Evolutionary conservation across 2,329 filamentous ascomycete genomes (phyloP), one percentile per base, ranked within the genome.

Genomic region (Rhinocladiella similis): DNA sequence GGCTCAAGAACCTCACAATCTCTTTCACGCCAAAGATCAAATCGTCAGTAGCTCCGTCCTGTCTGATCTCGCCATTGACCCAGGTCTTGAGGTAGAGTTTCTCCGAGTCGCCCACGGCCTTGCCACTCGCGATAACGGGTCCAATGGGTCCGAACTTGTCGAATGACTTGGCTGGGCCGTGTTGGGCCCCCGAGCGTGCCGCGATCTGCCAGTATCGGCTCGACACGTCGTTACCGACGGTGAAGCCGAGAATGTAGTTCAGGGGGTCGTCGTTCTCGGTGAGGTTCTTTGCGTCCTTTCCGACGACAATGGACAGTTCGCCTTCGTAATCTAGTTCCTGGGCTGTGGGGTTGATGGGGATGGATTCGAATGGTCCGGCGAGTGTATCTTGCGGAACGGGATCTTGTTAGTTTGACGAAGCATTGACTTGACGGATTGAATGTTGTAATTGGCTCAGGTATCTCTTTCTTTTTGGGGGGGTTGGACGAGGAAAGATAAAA

Each of bases 61-160:
- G 56, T 27, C 50, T 35, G 29, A 55, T 9, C 1, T 54, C 41
- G 12, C 52, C 56, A 18, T 58, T 58, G 27, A 58, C 46, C 29
- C 46, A 50, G 14, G 56, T 58, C 51, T 22, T 45, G n/a, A 58
- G 41, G n/a, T 25, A 25, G 9, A 57, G 19, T 16, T 10, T 38
- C 22, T 50, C 38, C 12, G 51, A 47, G 27, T 54, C 22, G 12
- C 25, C 13, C 16, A 43, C 50, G 50, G 86, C 53, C 1, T 73
- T 72, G 36, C 73, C 72, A 47, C 80, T 81, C 6, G 89, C 87
- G 61, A 91, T 89, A 1, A 83, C 87, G 0, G 88, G 88, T 0
- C 88, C 87, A 64, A 83, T 87, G 0, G 87, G 88, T 4, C 86
- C 87, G 85, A 87, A 91, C 13, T 84, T 85, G 70, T 91, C 87